Base-by-base conservation (phyloP, 805 yeast genomes). In the Ogataea salicorniae region DNA sequence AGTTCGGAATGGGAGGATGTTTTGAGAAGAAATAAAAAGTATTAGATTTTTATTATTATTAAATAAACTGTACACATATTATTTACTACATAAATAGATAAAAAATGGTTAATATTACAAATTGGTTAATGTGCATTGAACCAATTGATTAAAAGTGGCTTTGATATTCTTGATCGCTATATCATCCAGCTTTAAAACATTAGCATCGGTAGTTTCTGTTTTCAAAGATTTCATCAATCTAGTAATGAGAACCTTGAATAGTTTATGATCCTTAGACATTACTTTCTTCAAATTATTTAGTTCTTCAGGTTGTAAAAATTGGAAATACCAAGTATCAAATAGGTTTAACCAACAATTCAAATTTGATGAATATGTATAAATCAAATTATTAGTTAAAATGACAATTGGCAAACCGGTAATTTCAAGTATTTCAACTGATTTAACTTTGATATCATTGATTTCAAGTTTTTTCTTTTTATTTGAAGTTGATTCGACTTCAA, bases 1-100 rank as follows among this genome's bases (percentile, higher is more conserved):
- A 41, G 31, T 7, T 49, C 49, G 22, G 95, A 87, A 40, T 87
- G 96, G 96, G 84, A 84, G 53, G 63, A 58, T 26, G 74, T 69
- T 13, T 42, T 55, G 43, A 56, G 55, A 53, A 60, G 50, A 41
- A 54, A 54, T 45, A 54, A 54, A 44, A 58, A 53, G 37, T 61
- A 55, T 38, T 61, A 37, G 37, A 15, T 23, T n/a, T 15, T 15
- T 7, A 6, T 22, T 34, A 7, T 16, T 8, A 17, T 23, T 37
- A 7, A 7, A 9, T 13, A 34, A 9, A 13, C 18, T 37, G 23
- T 37, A 37, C 16, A 37, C 16, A 23, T 39, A 9, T 26, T 26
- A 26, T 26, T 9, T 26, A 9, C 9, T 9, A 26, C 9, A 26
- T 26, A 26, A 26, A 26, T 26, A 26, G 31, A 26, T 9, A 26